Evolutionary conservation across 331 rosid genomes (phyloP).

Genomic region (Acacia pycnantha): DNA sequence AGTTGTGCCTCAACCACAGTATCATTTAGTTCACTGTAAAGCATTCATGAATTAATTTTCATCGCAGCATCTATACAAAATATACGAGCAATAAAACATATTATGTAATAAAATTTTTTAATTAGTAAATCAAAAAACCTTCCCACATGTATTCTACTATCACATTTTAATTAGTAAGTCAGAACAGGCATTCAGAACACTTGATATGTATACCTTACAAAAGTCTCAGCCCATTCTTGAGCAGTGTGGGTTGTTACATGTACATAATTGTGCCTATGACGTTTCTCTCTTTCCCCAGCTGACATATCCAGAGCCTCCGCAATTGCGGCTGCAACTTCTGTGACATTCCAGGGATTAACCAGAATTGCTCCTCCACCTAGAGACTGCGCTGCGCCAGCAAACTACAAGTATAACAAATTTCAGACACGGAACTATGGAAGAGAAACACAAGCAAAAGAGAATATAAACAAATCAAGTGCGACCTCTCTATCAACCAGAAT

Average conservation of each 20-base stretch:
- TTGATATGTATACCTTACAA: conserved; percentile 65
- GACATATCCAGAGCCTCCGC: conserved; percentile 73
- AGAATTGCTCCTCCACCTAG: conserved; percentile 96
- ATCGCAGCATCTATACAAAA: conserved; percentile 13
- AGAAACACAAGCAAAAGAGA: not conserved
- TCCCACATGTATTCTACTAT: not conserved
- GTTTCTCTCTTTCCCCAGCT: conserved; percentile 74
- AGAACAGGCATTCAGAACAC: not conserved
- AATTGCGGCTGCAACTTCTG: conserved; percentile 80
- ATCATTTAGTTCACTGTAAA: conserved; percentile 80
- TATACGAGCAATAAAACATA: conserved; percentile 18
- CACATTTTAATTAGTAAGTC: conserved; percentile 3
- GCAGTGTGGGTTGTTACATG: conserved; percentile 93
- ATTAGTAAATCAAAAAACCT: conserved; percentile 1
- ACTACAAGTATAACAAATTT: conserved; percentile 49
- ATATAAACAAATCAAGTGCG: not conserved
- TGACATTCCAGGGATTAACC: conserved; percentile 96
- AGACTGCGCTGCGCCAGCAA: conserved; percentile 99
- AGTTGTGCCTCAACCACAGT: conserved; percentile 86
- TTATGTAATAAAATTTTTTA: not conserved
- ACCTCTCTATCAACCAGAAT: not conserved
- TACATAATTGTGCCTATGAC: conserved; percentile 72
- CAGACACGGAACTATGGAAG: not conserved
- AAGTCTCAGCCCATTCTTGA: conserved; percentile 99
- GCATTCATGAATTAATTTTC: conserved; percentile 20